Conservation (phyloP, 2,329 filamentous ascomycete genomes). For the Penicillium sp. region DNA sequence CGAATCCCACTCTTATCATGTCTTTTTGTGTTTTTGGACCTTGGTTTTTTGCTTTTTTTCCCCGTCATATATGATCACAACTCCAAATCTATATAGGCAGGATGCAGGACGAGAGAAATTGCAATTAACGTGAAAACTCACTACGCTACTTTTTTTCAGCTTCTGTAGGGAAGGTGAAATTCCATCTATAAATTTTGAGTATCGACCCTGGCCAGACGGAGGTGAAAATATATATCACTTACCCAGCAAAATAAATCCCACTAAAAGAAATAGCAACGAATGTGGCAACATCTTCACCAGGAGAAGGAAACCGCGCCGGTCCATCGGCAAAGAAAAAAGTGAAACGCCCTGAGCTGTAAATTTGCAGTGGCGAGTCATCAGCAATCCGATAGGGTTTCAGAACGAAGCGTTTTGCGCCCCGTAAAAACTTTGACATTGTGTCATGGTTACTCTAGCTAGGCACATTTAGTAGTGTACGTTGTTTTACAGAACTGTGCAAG, state of each 20-base stretch:
- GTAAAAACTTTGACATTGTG: too few species aligned
- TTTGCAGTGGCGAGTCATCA: too few species aligned
- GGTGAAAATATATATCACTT: not conserved
- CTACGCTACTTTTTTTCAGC: not conserved
- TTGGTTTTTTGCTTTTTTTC: too few species aligned
- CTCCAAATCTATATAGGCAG: not conserved
- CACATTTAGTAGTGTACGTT: too few species aligned
- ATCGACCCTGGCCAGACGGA: not conserved
- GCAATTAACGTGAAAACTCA: not conserved
- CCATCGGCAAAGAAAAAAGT: not conserved
- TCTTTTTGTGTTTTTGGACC: not conserved
- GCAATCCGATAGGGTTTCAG: too few species aligned
- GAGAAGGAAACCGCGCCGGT: not conserved
- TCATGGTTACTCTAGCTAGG: too few species aligned
- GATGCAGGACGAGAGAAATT: not conserved
- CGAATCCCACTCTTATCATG: slow-evolving; percentile 13
- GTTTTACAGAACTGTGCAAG: too few species aligned
- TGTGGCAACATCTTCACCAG: not conserved
- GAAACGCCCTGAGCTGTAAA: not conserved
- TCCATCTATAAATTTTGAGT: not conserved
- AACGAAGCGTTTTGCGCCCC: too few species aligned
- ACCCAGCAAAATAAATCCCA: not conserved
- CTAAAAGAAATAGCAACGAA: not conserved
- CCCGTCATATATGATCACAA: not conserved
- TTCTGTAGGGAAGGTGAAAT: not conserved